Evolutionary conservation across 176 grass and related monocot genomes (phyloP).

Genomic region (Triticum urartu): DNA sequence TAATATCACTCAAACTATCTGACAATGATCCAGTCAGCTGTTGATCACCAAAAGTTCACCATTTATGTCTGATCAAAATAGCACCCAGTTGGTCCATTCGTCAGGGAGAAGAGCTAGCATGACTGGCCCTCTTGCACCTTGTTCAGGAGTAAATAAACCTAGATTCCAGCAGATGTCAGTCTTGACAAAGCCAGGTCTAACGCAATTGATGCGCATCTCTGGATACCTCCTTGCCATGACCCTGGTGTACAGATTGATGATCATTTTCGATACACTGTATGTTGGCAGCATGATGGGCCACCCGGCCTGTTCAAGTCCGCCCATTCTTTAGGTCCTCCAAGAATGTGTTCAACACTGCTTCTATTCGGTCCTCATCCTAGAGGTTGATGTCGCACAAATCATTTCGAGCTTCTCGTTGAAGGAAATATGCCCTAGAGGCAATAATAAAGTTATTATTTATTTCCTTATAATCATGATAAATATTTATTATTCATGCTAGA

Average conservation of each 20-base stretch:
- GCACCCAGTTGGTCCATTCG: conserved; percentile 43
- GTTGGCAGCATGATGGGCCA: conserved; percentile 72
- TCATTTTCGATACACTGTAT: conserved; percentile 68
- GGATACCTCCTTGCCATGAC: conserved; percentile 46
- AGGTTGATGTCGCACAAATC: conserved; percentile 33
- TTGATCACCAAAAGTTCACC: conserved; percentile 33
- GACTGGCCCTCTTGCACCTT: conserved; percentile 61
- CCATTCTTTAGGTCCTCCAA: conserved; percentile 61
- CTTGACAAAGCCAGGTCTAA: conserved; percentile 50
- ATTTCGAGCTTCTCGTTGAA: conserved; percentile 53
- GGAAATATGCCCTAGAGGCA: too few relatives aligned
- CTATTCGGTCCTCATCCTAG: conserved; percentile 41
- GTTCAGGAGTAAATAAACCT: conserved; percentile 42
- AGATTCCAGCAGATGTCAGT: conserved; percentile 62
- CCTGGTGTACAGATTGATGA: conserved; percentile 56
- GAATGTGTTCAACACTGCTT: conserved; percentile 35
- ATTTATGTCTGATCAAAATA: conserved; percentile 60
- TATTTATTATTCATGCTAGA: too few relatives aligned
- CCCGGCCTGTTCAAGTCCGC: conserved; percentile 47
- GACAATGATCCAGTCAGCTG: too few relatives aligned
- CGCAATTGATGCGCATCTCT: conserved; percentile 56
- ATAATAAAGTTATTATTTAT: too few relatives aligned
- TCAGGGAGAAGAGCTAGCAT: conserved; percentile 50
- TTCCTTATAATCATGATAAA: too few relatives aligned
- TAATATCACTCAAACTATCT: too few relatives aligned